Conservation (phyloP, 1,139 yeast genomes). For the Diutina sp. region DNA sequence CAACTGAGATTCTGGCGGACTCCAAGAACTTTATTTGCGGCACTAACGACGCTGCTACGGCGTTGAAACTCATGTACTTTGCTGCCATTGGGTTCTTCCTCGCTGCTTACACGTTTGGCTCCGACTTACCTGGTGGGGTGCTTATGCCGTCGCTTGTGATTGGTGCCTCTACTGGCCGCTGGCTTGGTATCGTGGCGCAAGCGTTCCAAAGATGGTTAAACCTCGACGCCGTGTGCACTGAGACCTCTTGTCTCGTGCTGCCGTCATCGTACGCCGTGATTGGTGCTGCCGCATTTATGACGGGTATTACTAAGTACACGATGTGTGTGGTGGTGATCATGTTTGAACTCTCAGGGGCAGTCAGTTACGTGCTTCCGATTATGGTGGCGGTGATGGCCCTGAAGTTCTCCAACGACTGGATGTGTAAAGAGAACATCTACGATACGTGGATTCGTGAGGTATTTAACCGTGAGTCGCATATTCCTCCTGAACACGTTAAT, state of each 20-base stretch:
- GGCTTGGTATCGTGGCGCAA: conserved; percentile 50
- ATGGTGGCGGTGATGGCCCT: conserved; percentile 45
- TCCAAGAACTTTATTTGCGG: conserved; percentile 24
- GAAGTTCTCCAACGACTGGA: conserved; percentile 35
- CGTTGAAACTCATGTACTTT: conserved; percentile 30
- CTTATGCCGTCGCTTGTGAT: conserved; percentile 60
- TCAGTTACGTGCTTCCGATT: conserved; percentile 44
- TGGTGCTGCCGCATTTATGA: conserved; percentile 46
- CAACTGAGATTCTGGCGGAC: conserved; percentile 7
- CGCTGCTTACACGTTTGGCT: conserved; percentile 53
- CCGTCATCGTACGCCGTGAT: conserved; percentile 52
- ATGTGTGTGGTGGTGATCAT: conserved; percentile 45
- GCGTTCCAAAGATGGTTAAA: conserved; percentile 29
- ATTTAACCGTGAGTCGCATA: conserved; percentile 13
- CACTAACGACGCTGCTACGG: conserved; percentile 14
- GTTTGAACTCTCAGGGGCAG: conserved; percentile 48
- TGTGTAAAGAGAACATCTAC: conserved; percentile 34
- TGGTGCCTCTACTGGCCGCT: conserved; percentile 61
- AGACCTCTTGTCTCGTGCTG: conserved; percentile 38
- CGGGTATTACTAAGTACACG: conserved; percentile 44
- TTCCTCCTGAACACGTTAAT: conserved; percentile 9
- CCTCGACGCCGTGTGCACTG: conserved; percentile 32
- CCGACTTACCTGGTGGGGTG: conserved; percentile 62
- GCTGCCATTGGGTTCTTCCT: conserved; percentile 42
- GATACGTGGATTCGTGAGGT: conserved; percentile 27